Evolutionary conservation across 2,329 filamentous ascomycete species (phyloP), one percentile per base, ranked within the genome.

Genomic region (Ceratocystis variospora): DNA sequence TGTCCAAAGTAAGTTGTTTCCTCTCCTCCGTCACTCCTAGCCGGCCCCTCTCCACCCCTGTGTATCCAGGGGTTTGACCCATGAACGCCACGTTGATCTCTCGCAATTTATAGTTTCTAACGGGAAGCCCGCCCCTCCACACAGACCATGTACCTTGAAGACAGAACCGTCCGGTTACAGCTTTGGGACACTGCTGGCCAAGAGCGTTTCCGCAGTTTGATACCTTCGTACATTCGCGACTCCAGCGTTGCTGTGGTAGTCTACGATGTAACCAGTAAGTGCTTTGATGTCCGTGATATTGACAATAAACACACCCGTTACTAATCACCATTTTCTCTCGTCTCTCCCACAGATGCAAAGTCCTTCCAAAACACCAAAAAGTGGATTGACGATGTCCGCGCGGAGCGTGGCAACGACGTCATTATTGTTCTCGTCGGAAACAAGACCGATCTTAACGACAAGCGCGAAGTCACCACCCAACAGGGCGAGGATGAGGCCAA

Each of bases 391-490:
- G 94, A 99, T 74, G 94, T 99, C 67, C 85, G 94, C 69, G 93
- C 92, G 63, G 94, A 99, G 80, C 85, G 94, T 73, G 94, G 94
- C 63, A 96, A 96, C 80, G 94, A 99, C 77, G 95, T 99, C 68
- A 99, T 99, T 73, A 97, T 99, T 73, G 94, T 99, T 61, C 80
- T 99, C 61, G 95, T 99, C 48, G 94, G 94, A 71, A 99, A 99
- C 82, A 99, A 99, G 86, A 99, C 94, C 57, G 94, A 99, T 81
- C 78, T 99, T 76, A 96, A 94, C 77, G 94, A 99, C 77, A 97
- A 96, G 83, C 85, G 94, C 66, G 93, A 99, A 78, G 94, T 99
- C 68, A 99, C 93, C 53, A 95, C 91, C 45, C 87, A 89, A 74
- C 92, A 97, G 77, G 94, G 94, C 68, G 94, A 99, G 77, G 94